Conservation (phyloP, 2,329 filamentous ascomycete species). For the Dactylellina haptotyla region DNA sequence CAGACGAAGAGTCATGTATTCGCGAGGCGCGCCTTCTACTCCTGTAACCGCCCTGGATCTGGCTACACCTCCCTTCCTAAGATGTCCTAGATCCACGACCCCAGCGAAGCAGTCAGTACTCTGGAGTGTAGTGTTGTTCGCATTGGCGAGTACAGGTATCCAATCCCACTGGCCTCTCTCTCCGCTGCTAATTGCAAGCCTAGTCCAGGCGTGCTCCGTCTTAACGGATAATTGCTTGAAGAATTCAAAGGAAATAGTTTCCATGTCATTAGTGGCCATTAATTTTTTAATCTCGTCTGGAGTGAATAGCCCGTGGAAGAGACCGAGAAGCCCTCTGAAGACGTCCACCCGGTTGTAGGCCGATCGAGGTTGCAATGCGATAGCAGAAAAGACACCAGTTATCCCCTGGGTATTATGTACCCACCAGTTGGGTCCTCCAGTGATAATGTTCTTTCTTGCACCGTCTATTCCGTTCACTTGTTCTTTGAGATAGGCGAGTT, state of each 20-base stretch:
- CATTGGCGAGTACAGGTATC: slow-evolving; percentile 58
- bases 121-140: slow-evolving; percentile 34
- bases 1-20: slow-evolving; percentile 58
- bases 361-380: slow-evolving; percentile 58
- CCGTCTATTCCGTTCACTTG: slow-evolving; percentile 57
- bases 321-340: slow-evolving; percentile 58
- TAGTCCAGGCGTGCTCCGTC: slow-evolving; percentile 58
- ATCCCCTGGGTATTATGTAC: slow-evolving; percentile 59
- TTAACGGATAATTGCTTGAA: slow-evolving; percentile 58
- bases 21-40: slow-evolving; percentile 55
- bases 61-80: slow-evolving; percentile 54
- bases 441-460: slow-evolving; percentile 58
- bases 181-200: slow-evolving; percentile 58
- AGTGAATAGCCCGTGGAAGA: slow-evolving; percentile 58
- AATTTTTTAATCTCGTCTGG: slow-evolving; percentile 55
- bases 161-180: slow-evolving; percentile 58
- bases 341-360: slow-evolving; percentile 55
- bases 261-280: slow-evolving; percentile 55
- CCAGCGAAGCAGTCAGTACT: slow-evolving; percentile 59
- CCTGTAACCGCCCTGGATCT: slow-evolving; percentile 54
- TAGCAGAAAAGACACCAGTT: slow-evolving; percentile 60
- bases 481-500: slow-evolving; percentile 51
- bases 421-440: slow-evolving; percentile 60
- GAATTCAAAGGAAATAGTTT: slow-evolving; percentile 58
- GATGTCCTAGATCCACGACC: slow-evolving; percentile 56